Evolutionary conservation across 1,284 basidiomycete species (phyloP).

Genomic region (Microbotryomycetes sp.): DNA sequence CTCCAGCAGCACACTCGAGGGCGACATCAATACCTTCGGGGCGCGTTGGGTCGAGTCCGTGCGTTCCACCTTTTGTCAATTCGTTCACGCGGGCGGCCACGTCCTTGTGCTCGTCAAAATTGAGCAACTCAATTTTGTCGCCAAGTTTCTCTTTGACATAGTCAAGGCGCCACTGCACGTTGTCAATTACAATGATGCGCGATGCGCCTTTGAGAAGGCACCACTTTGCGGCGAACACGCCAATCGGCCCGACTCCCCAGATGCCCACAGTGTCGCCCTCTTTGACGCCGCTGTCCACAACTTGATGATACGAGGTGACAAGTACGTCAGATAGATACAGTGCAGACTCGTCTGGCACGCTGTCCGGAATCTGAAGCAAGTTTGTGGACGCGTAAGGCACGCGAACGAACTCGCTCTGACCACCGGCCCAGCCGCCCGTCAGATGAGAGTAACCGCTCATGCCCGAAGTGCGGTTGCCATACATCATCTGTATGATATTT

Average conservation of each 20-base stretch:
- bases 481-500: conserved; percentile 56
- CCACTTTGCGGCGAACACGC: conserved; percentile 46
- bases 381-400: conserved; percentile 55
- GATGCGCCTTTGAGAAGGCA: conserved; percentile 60
- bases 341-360: conserved; percentile 54
- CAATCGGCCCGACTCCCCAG: conserved; percentile 59
- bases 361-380: conserved; percentile 59
- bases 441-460: conserved; percentile 39
- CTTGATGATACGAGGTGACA: conserved; percentile 55
- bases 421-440: conserved; percentile 59
- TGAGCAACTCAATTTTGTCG: conserved; percentile 54
- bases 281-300: conserved; percentile 60
- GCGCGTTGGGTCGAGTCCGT: conserved; percentile 10
- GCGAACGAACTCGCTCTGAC: conserved; percentile 58
- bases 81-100: conserved; percentile 47
- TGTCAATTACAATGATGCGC: conserved; percentile 65
- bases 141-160: conserved; percentile 50
- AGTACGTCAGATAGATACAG: conserved; percentile 34
- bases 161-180: conserved; percentile 54
- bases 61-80: conserved; percentile 42
- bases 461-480: conserved; percentile 47
- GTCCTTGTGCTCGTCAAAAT: conserved; percentile 55
- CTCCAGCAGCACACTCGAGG: conserved; percentile 47
- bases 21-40: conserved; percentile 54
- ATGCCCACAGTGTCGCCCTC: conserved; percentile 60